Evolutionary conservation across 2,329 filamentous ascomycete genomes (phyloP).

Genomic region (Fusarium beomiforme): DNA sequence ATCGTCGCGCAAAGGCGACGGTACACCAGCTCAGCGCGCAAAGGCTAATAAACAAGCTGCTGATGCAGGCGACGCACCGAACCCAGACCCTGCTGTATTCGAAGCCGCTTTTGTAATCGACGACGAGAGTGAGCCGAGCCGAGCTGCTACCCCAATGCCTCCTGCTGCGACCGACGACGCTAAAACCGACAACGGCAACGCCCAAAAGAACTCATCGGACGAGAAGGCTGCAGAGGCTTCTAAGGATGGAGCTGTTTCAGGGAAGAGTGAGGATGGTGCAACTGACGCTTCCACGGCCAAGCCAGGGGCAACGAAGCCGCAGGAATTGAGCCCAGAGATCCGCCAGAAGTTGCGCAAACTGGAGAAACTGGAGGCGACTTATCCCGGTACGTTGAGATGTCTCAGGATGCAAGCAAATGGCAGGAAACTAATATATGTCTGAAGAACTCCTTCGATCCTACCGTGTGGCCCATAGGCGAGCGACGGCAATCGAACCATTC

Average conservation of each 20-base stretch:
- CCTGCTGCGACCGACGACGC: conserved; percentile 50
- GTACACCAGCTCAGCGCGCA: conserved; percentile 39
- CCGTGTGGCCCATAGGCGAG: conserved; percentile 86
- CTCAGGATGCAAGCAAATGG: not conserved
- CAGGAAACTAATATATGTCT: not conserved
- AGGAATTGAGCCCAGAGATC: conserved; percentile 78
- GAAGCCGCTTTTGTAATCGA: conserved; percentile 88
- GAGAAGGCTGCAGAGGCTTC: conserved; percentile 19
- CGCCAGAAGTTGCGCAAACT: conserved; percentile 81
- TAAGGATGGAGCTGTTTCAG: conserved; percentile 32
- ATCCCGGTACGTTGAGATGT: conserved; percentile 70
- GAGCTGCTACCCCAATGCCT: conserved; percentile 67
- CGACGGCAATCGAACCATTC: conserved; percentile 90
- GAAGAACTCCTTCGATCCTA: conserved; percentile 88
- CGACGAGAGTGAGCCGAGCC: conserved; percentile 77
- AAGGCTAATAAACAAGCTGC: conserved; percentile 54
- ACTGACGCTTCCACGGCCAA: conserved; percentile 22
- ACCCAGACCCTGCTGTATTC: conserved; percentile 87
- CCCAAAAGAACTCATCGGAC: conserved; percentile 27
- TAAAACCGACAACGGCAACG: conserved; percentile 25
- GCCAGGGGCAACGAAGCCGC: conserved; percentile 27
- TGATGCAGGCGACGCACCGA: conserved; percentile 54
- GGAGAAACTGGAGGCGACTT: conserved; percentile 89
- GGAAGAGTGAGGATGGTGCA: conserved; percentile 34
- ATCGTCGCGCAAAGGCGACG: conserved; percentile 55